phyloP scores from a whole-genome alignment of 75 land plant genomes.

The Ceratopteris richardii region DNA sequence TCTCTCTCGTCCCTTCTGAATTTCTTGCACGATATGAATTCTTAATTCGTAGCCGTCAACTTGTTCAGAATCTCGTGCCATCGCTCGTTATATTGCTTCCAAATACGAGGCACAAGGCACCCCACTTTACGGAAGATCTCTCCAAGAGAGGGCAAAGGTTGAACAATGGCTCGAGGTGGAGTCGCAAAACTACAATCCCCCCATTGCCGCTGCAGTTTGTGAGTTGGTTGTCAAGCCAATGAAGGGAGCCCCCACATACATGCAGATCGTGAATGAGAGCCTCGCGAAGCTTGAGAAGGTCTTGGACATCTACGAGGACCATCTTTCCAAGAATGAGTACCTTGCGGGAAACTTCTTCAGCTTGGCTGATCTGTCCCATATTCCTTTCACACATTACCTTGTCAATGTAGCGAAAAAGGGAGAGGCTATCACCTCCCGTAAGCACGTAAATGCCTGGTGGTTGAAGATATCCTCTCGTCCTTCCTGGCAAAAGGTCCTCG shows the following conservation, averaged over 20 bases:
- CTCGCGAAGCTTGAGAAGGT: constrained; percentile 35
- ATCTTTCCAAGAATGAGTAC: constrained; percentile 27
- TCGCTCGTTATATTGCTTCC: constrained; percentile 44
- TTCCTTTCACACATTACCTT: constrained; percentile 42
- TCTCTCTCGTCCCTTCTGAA: no score
- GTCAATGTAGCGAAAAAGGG: constrained; percentile 21
- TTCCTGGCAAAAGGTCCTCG: constrained; percentile 47
- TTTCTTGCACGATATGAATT: no score
- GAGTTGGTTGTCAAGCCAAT: constrained; percentile 37
- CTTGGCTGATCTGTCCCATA: constrained; percentile 70
- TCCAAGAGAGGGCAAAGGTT: constrained; percentile 37
- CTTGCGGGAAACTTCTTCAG: constrained; percentile 62
- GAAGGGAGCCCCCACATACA: constrained; percentile 23
- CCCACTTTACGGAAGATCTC: constrained; percentile 31
- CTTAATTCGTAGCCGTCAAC: no score
- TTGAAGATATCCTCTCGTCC: constrained; percentile 39
- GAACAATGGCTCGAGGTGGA: constrained; percentile 76
- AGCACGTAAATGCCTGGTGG: constrained; percentile 67
- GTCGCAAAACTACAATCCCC: constrained; percentile 44
- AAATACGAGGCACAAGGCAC: constrained; percentile 40
- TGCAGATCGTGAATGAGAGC: constrained; percentile 15
- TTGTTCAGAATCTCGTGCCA: constrained; percentile 54
- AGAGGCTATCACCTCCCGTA: constrained; percentile 26
- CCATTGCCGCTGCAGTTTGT: constrained; percentile 35
- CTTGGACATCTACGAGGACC: constrained; percentile 54